Percentiles rank a stretch among this genome's conserved stretches.
Conservation (phyloP, 306 rosid species). For the Fagus crenata region DNA sequence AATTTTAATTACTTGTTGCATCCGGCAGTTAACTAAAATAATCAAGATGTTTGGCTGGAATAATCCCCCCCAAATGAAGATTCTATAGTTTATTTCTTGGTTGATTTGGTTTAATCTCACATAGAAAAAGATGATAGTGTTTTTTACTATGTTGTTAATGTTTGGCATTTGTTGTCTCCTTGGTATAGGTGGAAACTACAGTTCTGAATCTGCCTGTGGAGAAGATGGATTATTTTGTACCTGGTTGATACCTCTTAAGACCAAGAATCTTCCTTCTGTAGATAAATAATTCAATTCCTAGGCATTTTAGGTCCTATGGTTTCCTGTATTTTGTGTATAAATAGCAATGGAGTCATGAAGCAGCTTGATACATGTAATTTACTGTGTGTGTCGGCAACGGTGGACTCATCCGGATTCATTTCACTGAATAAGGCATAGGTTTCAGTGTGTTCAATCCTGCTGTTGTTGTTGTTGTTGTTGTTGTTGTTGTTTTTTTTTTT, state of each 20-base stretch:
- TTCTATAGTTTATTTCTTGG: background rate
- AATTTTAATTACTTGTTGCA: background rate
- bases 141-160: background rate
- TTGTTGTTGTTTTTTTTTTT: too few species aligned
- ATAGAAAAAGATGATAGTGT: background rate
- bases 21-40: background rate
- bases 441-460: background rate
- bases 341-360: constrained; percentile 7
- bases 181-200: constrained; percentile 72
- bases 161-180: constrained; percentile 9
- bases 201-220: constrained; percentile 84
- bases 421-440: background rate
- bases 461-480: too few species aligned
- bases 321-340: constrained; percentile 11
- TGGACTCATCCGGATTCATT: constrained; percentile 4
- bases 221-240: constrained; percentile 87
- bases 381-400: too few species aligned
- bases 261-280: constrained; percentile 36
- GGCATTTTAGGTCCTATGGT: constrained; percentile 1
- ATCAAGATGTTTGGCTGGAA: background rate
- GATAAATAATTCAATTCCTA: constrained; percentile 29
- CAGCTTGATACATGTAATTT: background rate
- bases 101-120: too few species aligned
- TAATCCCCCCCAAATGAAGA: background rate
- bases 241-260: constrained; percentile 54